Base-by-base conservation (phyloP, 106 monocot species). In the Hemerocallis citrina region DNA sequence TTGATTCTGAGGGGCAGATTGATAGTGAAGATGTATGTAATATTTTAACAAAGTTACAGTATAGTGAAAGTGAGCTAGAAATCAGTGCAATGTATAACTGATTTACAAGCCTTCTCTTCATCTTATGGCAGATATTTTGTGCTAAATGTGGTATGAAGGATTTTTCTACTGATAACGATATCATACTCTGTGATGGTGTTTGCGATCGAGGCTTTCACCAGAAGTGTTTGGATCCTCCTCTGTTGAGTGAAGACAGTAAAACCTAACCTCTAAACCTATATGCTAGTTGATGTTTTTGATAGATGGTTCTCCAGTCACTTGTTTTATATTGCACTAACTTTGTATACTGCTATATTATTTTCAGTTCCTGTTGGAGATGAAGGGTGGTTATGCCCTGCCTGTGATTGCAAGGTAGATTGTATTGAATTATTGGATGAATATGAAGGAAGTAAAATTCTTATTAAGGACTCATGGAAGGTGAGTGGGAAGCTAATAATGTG, bases 151-250 rank as follows among this genome's bases (percentile, higher is more conserved):
- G 70, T 64, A 77, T 73, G 20, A 88, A 80, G 57, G 75, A 92
- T 3, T 54, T 70, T 24, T 67, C 81, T 48, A 23, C 47, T 63
- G 64, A 88, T 42, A 92, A 92, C 75, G 98, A 98, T 68, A 98
- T 98, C 44, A 78, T 98, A 49, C 82, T 98, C 8, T 98, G 98
- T 78, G 98, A 98, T 78, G 92, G 98, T 17, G 52, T 63, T 42
- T 98, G 92, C 75, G 77, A 85, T 32, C 68, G 92, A 47, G 98
- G 92, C 20, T 98, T 98, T 62, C 98, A 98, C 44, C 98, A 92
- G 68, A 85, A 75, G 59, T 98, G 98, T 73, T 73, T 98, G 57
- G 76, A 82, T 59, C 98, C 98, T 49, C 84, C 85, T 39, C 63
- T 98, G 35, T 69, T 74, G 61, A 84, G 74, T 55, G 92, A 85